Evolutionary conservation across 352 stramenopile genomes (phyloP).

Genomic region (Halophytophthora batemanensis): DNA sequence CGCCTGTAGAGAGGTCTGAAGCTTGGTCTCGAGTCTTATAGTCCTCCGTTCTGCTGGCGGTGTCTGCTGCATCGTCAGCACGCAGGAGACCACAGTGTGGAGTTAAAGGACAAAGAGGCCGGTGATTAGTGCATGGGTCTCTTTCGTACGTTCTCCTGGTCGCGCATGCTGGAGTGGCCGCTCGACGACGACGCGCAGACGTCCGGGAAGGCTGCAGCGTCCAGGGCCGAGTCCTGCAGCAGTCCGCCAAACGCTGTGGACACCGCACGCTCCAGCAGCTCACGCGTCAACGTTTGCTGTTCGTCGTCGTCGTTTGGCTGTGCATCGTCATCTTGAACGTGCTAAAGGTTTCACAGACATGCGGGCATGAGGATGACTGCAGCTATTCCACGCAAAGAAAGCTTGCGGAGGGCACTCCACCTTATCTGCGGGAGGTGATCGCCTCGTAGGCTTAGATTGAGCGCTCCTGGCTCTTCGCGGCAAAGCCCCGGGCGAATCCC

Average conservation of each 20-base stretch:
- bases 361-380: not conserved
- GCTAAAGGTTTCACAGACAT: not conserved
- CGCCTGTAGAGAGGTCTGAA: slow-evolving; percentile 7
- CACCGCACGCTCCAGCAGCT: slow-evolving; percentile 59
- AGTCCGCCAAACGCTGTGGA: slow-evolving; percentile 37
- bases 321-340: not conserved
- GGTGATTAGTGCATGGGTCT: not conserved
- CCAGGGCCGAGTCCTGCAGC: slow-evolving; percentile 19
- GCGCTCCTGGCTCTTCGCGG: not conserved
- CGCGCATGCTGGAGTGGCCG: slow-evolving; percentile 14
- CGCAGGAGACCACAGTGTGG: not conserved
- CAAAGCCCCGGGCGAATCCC: not conserved
- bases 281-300: slow-evolving; percentile 29
- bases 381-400: not conserved
- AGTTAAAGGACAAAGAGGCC: not conserved
- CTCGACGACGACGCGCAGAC: slow-evolving; percentile 15
- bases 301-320: slow-evolving; percentile 5
- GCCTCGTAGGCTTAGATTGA: slow-evolving; percentile 1
- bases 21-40: slow-evolving; percentile 12
- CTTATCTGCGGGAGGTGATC: not conserved
- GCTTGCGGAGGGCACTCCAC: not conserved
- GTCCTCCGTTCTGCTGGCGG: slow-evolving; percentile 2
- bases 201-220: slow-evolving; percentile 18
- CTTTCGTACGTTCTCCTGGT: slow-evolving; percentile 25
- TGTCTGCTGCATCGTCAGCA: not conserved